phyloP scores from a whole-genome alignment of 2,329 filamentous ascomycete genomes.

The Sphaerulina populicola region DNA sequence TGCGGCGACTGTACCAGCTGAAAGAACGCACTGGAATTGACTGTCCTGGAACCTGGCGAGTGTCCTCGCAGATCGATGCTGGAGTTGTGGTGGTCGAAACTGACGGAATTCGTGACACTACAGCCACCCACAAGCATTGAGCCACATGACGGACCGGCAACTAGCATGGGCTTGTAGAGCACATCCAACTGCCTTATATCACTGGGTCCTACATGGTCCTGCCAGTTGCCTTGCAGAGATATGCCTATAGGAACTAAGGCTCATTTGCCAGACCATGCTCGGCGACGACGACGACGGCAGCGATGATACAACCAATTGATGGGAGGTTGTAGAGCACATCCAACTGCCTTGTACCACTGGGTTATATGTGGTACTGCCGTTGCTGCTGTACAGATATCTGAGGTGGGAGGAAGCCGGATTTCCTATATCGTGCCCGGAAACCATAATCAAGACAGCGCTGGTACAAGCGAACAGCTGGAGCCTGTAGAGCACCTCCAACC shows the following conservation, averaged over 20 bases:
- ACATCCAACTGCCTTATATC: not conserved
- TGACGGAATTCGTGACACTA: not conserved
- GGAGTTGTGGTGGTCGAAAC: not conserved
- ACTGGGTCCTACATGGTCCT: not conserved
- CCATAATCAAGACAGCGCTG: not conserved
- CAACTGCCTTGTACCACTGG: no score
- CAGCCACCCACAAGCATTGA: not conserved
- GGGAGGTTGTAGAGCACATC: no score
- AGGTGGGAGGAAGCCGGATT: not conserved
- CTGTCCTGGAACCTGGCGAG: not conserved
- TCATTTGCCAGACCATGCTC: not conserved
- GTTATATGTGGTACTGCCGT: no score
- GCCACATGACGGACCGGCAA: not conserved
- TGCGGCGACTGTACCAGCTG: not conserved
- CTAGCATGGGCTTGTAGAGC: not conserved
- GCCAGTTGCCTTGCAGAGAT: not conserved
- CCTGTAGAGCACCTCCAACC: no score
- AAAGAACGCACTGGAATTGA: not conserved
- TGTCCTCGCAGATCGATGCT: not conserved
- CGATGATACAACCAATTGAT: no score
- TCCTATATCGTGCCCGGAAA: not conserved
- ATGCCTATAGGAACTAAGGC: not conserved
- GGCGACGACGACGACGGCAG: not conserved
- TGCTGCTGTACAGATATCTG: not conserved
- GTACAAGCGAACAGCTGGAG: no score